These are phyloP conservation scores for Trebouxia sp. DNA, from an alignment of 139 green algal genomes.

Conservation along the genomic window DNA sequence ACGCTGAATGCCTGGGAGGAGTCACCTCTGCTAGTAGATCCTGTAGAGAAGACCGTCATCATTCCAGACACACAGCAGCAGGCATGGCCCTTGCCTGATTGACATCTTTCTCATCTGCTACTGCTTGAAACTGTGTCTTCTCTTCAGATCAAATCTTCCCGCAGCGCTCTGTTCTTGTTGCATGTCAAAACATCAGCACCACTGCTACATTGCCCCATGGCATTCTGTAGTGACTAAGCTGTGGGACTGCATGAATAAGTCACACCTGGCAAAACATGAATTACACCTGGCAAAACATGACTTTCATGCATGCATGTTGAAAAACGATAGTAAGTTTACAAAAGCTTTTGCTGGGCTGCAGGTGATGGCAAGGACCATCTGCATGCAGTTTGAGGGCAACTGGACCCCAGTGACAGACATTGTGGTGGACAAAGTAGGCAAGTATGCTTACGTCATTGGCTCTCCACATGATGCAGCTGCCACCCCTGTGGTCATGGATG, in stretches of 20 bases:
- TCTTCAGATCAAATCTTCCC: too few species aligned
- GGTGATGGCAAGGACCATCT: slow-evolving; percentile 48
- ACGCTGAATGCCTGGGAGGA: slow-evolving; percentile 37
- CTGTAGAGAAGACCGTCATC: slow-evolving; percentile 35
- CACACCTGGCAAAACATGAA: too few species aligned
- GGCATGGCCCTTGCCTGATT: neutral
- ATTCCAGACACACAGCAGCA: slow-evolving; percentile 45
- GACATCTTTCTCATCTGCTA: neutral
- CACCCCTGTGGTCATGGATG: slow-evolving; percentile 51
- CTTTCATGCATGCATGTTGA: too few species aligned
- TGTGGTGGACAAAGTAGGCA: slow-evolving; percentile 59
- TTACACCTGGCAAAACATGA: too few species aligned
- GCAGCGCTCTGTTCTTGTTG: too few species aligned
- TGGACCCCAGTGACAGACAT: slow-evolving; percentile 42
- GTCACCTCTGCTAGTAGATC: slow-evolving; percentile 37
- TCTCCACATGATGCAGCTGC: slow-evolving; percentile 27
- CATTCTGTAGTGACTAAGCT: too few species aligned
- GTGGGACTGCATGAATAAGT: too few species aligned
- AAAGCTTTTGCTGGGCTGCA: neutral
- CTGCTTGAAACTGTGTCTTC: too few species aligned
- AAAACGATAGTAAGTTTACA: too few species aligned
- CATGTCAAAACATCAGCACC: too few species aligned
- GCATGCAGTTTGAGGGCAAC: slow-evolving; percentile 56
- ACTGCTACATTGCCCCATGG: too few species aligned
- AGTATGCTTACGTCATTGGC: slow-evolving; percentile 51